Base-by-base conservation (phyloP, 2,329 filamentous ascomycete genomes). In the Trematosphaeria pertusa region DNA sequence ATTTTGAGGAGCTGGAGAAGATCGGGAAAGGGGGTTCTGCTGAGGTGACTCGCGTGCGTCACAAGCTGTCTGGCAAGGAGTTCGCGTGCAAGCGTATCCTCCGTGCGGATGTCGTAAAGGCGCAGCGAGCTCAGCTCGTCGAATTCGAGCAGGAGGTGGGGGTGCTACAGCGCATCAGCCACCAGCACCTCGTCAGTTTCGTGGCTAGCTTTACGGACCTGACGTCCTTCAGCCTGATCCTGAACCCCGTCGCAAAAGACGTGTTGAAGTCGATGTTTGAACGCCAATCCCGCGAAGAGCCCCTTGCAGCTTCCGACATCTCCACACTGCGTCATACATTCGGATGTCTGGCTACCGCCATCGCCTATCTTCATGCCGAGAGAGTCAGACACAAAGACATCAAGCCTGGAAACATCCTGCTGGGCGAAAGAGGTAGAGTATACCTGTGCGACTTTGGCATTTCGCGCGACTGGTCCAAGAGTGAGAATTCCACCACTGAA, bases 261-360 rank as follows among this genome's bases (percentile, higher is more conserved):
- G 46, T 67, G 11, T 35, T 67, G 6, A 58, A 47, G 35, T 51
- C 26, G 5, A 31, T 67, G 14, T 46, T 67, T 11, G 38, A 53
- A 14, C 48, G 53, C 51, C 40, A 66, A 58, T 37, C 32, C 19
- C 44, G 37, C 15, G 47, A 55, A 1, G 17, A 54, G 15, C 55
- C 40, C 4, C 46, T 54, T 19, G 26, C 45, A 8, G 36, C 32
- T n/a, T 28, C 31, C 19, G 46, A 50, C 7, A 12, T 48, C 3
- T 22, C 38, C 17, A 37, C 39, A 4, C 30, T 48, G 10, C 45
- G 45, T 19, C 45, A 31, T 35, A 35, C 52, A 4, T 47, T 57
- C 9, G 53, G 55, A 1, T 58, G 55, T 15, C 37, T 57, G 8
- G 44, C 50, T 10, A 34, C 46, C 2, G 58, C 55, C 0, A 22